phyloP scores from a whole-genome alignment of 805 yeast genomes.

The Tanozyma kutaoensis region DNA sequence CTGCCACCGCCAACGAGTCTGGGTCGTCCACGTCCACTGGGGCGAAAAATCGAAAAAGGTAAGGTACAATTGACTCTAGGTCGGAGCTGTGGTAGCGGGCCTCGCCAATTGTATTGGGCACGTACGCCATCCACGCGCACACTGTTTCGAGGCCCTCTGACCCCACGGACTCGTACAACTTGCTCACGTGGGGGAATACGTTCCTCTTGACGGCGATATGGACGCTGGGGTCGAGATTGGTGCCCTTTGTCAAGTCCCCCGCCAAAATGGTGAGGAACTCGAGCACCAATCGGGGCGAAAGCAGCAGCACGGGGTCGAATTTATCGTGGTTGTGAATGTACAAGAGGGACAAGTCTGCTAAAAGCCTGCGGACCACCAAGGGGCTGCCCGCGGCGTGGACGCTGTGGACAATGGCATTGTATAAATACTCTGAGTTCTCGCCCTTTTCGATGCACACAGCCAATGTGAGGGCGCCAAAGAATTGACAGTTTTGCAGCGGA shows the following conservation, averaged over 20 bases:
- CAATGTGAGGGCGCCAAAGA: conserved; percentile 73
- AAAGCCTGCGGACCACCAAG: conserved; percentile 38
- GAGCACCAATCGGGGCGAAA: too few relatives aligned
- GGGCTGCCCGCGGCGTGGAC: background rate
- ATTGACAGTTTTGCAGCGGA: conserved; percentile 37
- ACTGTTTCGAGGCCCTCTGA: conserved; percentile 6
- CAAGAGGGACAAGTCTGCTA: conserved; percentile 39
- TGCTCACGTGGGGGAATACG: background rate
- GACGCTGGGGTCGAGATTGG: conserved; percentile 1
- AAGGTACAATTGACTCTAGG: conserved; percentile 4
- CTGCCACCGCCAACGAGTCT: conserved; percentile 10
- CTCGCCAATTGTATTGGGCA: conserved; percentile 18
- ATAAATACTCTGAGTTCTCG: background rate
- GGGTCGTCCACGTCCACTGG: background rate
- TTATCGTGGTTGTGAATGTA: conserved; percentile 23
- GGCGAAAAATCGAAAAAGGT: conserved; percentile 7
- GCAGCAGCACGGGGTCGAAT: conserved; percentile 26
- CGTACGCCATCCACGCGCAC: conserved; percentile 23
- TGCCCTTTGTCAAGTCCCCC: background rate
- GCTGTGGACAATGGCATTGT: background rate
- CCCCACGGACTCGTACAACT: background rate
- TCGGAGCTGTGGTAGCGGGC: conserved; percentile 13
- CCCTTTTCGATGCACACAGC: conserved; percentile 41
- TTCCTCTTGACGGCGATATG: background rate
- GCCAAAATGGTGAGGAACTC: background rate